Evolutionary conservation across 1,284 basidiomycete species (phyloP).

Genomic region (Pisolithus thermaeus): DNA sequence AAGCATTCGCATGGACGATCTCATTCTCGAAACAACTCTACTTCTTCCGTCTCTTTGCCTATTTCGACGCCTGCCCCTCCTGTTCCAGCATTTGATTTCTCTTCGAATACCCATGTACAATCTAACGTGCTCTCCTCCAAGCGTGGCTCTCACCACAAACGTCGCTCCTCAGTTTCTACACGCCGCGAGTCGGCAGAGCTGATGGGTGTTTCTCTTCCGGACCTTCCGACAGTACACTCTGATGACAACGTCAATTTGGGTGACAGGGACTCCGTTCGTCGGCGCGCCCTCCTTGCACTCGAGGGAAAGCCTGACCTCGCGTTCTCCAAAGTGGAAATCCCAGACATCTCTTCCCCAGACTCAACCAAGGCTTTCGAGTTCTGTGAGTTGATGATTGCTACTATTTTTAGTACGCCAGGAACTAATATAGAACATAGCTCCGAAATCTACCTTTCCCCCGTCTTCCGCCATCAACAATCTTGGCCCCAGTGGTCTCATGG

Average conservation of each 20-base stretch:
- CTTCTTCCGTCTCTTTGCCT: constrained; percentile 31
- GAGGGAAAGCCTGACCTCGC: constrained; percentile 68
- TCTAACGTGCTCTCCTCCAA: constrained; percentile 38
- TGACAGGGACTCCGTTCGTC: constrained; percentile 71
- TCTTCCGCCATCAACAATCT: constrained; percentile 34
- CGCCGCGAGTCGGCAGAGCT: constrained; percentile 77
- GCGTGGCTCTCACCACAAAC: constrained; percentile 71
- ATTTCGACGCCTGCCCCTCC: constrained; percentile 37
- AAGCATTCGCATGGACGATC: constrained; percentile 56
- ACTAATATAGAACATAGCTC: constrained; percentile 24
- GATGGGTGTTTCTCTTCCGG: constrained; percentile 70
- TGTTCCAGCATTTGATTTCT: constrained; percentile 29
- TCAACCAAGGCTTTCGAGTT: constrained; percentile 55
- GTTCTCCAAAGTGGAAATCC: constrained; percentile 73
- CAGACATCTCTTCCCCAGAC: constrained; percentile 58
- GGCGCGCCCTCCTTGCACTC: constrained; percentile 71
- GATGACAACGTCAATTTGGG: constrained; percentile 64
- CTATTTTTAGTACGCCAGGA: constrained; percentile 1
- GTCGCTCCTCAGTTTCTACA: constrained; percentile 80
- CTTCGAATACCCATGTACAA: constrained; percentile 26
- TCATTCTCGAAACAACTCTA: constrained; percentile 59
- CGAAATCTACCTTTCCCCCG: constrained; percentile 51
- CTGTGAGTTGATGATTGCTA: constrained; percentile 37
- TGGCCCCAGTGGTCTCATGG: constrained; percentile 37
- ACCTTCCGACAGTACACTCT: constrained; percentile 47